Evolutionary conservation across 441 rosid species (phyloP), one percentile per base, ranked within the genome.

Genomic region (Brassica balearica): DNA sequence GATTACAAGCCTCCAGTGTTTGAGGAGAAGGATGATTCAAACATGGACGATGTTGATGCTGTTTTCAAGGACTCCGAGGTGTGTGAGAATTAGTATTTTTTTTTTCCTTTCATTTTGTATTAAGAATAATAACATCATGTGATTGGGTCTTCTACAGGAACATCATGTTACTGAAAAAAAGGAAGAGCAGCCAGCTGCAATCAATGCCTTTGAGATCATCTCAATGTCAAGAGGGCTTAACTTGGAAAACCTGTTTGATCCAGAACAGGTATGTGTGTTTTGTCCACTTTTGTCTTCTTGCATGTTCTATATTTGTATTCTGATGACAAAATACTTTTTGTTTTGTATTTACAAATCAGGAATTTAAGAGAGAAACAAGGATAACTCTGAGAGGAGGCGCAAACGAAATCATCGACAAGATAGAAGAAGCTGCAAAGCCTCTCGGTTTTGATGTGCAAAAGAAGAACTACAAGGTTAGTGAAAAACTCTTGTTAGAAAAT

Each of bases 191-290:
- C 98, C 97, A 46, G 81, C 84, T 9, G 83, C 96, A 6, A 89
- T 95, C 89, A 95, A 93, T 74, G 97, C 99, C 8, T 95, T 95
- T 71, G 98, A 93, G 81, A 83, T 95, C 72, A 93, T 92, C 78
- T 90, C 95, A 6, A 87, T 95, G 96, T 93, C 99, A 2, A 93
- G 86, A 48, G 99, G 99, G 71, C 86, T 95, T 75, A 90, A 95
- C 87, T 86, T 95, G 9, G 94, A 76, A 77, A 93, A 93, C 83
- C 84, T 93, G 74, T 90, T 93, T 79, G 97, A 87, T 56, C 82
- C 75, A 38, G 95, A 92, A 69, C 95, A 95, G 96, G 99, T 93
- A 1, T 78, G 83, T 78, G 56, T 77, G 3, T 53, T 41, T 60
- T 64, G 55, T 73, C 0, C 15, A 5, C 17, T 7, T 10, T 14